phyloP scores from a whole-genome alignment of 805 yeast species.

The Myxozyma sirexii region DNA sequence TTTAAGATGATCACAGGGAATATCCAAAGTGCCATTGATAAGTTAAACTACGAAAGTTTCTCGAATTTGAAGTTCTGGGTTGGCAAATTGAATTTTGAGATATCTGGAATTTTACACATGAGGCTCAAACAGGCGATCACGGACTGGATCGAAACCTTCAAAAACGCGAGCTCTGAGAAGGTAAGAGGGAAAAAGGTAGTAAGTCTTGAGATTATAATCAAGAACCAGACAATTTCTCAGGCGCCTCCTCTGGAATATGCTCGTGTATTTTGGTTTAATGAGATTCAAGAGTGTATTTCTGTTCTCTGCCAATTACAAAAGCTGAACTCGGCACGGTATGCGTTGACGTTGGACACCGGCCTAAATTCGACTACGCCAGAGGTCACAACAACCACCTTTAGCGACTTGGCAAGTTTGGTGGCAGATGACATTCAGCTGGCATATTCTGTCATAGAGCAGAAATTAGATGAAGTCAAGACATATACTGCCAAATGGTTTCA shows the following conservation, averaged over 20 bases:
- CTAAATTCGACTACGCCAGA: neutral
- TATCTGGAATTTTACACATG: slow-evolving; percentile 39
- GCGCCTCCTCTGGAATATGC: slow-evolving; percentile 39
- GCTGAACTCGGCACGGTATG: slow-evolving; percentile 30
- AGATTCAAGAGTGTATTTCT: slow-evolving; percentile 31
- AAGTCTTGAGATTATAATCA: slow-evolving; percentile 38
- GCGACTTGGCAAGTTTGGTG: slow-evolving; percentile 12
- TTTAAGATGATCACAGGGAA: slow-evolving; percentile 37
- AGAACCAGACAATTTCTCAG: slow-evolving; percentile 38
- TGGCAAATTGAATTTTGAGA: slow-evolving; percentile 42
- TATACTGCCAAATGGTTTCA: slow-evolving; percentile 57
- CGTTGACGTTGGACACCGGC: slow-evolving; percentile 4
- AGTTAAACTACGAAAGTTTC: slow-evolving; percentile 44
- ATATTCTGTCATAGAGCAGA: slow-evolving; percentile 43
- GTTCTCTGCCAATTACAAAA: slow-evolving; percentile 23
- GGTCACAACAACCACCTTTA: neutral
- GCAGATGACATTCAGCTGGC: slow-evolving; percentile 12
- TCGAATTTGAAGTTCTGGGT: slow-evolving; percentile 44
- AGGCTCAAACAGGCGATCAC: slow-evolving; percentile 39
- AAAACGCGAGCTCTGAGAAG: neutral
- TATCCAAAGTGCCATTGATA: slow-evolving; percentile 43
- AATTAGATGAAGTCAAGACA: slow-evolving; percentile 39
- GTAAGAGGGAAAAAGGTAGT: neutral
- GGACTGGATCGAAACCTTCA: slow-evolving; percentile 37
- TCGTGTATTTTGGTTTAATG: slow-evolving; percentile 32